A percentile compares a stretch with the other conserved stretches of the same genome.
Conservation (phyloP, 2,329 filamentous ascomycete species). For the Botryotinia narcissicola region DNA sequence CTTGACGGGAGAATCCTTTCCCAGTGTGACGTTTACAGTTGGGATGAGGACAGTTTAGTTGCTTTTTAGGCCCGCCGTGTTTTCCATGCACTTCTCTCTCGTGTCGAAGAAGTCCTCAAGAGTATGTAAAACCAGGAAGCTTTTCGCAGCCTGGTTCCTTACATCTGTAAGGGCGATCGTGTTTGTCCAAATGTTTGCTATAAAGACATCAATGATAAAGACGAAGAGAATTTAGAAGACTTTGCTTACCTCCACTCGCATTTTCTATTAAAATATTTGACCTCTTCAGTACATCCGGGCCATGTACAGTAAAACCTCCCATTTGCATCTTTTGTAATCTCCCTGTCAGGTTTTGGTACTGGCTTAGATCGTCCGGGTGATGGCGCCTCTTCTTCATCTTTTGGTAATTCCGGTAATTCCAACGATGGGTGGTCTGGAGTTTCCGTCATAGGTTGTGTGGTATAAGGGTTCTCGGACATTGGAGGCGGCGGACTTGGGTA, state of each 20-base stretch:
- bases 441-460: slow-evolving; percentile 29
- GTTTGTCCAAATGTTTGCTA: slow-evolving; percentile 98
- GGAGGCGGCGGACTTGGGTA: slow-evolving; percentile 37
- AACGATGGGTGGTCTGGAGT: slow-evolving; percentile 28
- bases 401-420: slow-evolving; percentile 33
- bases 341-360: slow-evolving; percentile 58
- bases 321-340: slow-evolving; percentile 60
- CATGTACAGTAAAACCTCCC: slow-evolving; percentile 77
- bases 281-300: slow-evolving; percentile 63
- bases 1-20: slow-evolving; percentile 86
- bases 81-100: slow-evolving; percentile 82
- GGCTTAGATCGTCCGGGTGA: slow-evolving; percentile 44
- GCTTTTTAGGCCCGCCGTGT: slow-evolving; percentile 76
- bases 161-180: slow-evolving; percentile 91
- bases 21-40: slow-evolving; percentile 89
- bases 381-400: slow-evolving; percentile 35
- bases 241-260: slow-evolving; percentile 81
- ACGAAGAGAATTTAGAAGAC: slow-evolving; percentile 27
- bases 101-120: slow-evolving; percentile 82
- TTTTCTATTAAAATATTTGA: slow-evolving; percentile 70
- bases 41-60: slow-evolving; percentile 77
- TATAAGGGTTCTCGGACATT: slow-evolving; percentile 36
- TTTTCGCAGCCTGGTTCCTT: slow-evolving; percentile 81
- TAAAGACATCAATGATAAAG: not conserved
- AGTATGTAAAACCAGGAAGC: slow-evolving; percentile 91